phyloP scores from a whole-genome alignment of 306 rosid genomes.

The Fragaria iinumae region DNA sequence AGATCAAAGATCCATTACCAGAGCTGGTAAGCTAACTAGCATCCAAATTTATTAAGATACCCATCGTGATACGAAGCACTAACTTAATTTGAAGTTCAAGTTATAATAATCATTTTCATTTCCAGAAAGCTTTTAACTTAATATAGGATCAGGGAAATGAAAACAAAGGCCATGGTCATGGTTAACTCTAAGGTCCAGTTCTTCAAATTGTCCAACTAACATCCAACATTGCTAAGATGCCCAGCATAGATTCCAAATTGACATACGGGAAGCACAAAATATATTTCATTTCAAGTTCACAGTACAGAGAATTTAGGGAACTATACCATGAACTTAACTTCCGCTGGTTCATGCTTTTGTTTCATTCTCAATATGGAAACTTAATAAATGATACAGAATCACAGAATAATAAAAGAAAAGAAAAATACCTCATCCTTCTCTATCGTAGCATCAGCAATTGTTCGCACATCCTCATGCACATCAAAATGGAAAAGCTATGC shows the following conservation, averaged over 20 bases:
- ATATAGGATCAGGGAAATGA: neutral
- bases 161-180: neutral
- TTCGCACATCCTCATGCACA: slow-evolving; percentile 92
- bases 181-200: neutral
- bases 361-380: neutral
- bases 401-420: slow-evolving; percentile 8
- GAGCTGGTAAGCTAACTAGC: neutral
- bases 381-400: neutral
- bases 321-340: neutral
- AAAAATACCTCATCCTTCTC: slow-evolving; percentile 91
- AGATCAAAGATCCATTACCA: neutral
- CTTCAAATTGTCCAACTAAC: neutral
- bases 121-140: neutral
- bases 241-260: neutral
- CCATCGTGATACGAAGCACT: neutral
- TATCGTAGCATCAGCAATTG: slow-evolving; percentile 92
- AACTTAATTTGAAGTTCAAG: neutral
- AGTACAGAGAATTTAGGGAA: neutral
- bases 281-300: neutral
- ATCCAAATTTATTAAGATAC: neutral
- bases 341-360: neutral
- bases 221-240: neutral
- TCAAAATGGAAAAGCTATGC: slow-evolving; percentile 90
- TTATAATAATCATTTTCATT: neutral
- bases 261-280: neutral